A percentile compares a stretch with the other conserved stretches of the same genome.
Conservation (phyloP, 1,284 basidiomycete genomes). For the Ceratobasidium sp. region DNA sequence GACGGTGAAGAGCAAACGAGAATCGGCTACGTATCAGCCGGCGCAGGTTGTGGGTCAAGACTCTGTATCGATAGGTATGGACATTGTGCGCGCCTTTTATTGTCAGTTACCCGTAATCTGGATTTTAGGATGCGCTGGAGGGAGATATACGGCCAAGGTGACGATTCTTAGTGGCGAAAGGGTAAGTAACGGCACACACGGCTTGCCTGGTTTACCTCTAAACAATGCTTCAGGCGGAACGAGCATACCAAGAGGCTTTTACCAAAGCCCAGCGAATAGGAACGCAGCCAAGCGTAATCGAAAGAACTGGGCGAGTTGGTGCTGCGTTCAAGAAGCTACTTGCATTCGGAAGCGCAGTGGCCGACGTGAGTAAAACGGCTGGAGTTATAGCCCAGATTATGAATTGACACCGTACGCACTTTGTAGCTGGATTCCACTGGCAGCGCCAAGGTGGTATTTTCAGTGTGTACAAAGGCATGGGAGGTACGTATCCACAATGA, state of each 20-base stretch:
- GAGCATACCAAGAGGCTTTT: too few relatives aligned
- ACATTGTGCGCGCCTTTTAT: too few relatives aligned
- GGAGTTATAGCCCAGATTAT: not conserved
- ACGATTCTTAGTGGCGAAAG: not conserved
- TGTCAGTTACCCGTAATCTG: not conserved
- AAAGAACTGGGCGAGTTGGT: not conserved
- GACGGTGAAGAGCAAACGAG: not conserved
- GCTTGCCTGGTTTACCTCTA: not conserved
- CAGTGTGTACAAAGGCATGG: too few relatives aligned
- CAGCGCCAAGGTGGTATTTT: too few relatives aligned
- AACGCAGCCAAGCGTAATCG: not conserved
- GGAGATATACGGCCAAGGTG: not conserved
- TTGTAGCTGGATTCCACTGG: too few relatives aligned
- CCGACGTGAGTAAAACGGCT: not conserved
- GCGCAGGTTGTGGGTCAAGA: not conserved
- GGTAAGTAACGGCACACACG: not conserved
- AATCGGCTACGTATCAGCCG: not conserved
- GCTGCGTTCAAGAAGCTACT: conserved; percentile 1
- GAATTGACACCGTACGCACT: not conserved
- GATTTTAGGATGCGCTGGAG: not conserved
- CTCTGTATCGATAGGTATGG: not conserved
- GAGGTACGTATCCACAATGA: not conserved
- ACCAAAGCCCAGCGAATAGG: not conserved
- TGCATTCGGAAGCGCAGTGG: not conserved
- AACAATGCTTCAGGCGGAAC: not conserved